Base-by-base conservation (phyloP, 2,329 filamentous ascomycete genomes). In the Graphiopsis chlorocephala region DNA sequence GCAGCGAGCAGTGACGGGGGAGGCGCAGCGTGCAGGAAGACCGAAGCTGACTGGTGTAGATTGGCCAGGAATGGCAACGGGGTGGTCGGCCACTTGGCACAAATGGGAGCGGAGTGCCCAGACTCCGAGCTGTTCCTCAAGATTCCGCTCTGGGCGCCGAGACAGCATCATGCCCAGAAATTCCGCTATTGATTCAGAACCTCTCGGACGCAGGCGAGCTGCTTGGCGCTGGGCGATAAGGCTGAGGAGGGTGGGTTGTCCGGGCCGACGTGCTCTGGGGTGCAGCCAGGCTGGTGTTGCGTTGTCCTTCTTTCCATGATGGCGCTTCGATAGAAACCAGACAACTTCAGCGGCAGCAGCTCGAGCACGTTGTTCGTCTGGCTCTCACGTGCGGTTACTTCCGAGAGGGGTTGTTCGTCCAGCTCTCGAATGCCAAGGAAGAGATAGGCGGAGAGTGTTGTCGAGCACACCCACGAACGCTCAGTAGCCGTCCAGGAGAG, bases 101-200 rank as follows among this genome's bases (percentile, higher is more conserved):
- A 35, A 28, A 50, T 26, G 23, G 47, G 29, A 26, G 60, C 60
- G 60, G 60, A 53, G 29, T 12, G 23, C 55, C 55, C 55, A 58
- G 38, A 15, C n/a, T 45, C 35, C 35, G 55, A 56, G 8, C 28
- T 29, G n/a, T 20, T 31, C 33, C 33, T 35, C 33, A 8, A 42
- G 35, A 48, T 47, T 47, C 35, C 60, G 47, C 60, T 31, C 60
- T 62, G 42, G 60, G 60, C 60, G 60, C 60, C 60, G 20, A 62
- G 60, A 26, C 33, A 28, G 33, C 55, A 25, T 58, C 33, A 38
- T n/a, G 55, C 55, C 55, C 26, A 58, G 55, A 8, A 4, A 14
- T 29, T 42, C 55, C 55, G 55, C 55, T 58, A 2, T n/a, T 58
- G 55, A 58, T 23, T 23, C 20, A 45, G 23, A 55, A 50, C 11